Evolutionary conservation across 805 yeast genomes (phyloP), one percentile per base, ranked within the genome.

Genomic region (Saturnispora kantuleensis): DNA sequence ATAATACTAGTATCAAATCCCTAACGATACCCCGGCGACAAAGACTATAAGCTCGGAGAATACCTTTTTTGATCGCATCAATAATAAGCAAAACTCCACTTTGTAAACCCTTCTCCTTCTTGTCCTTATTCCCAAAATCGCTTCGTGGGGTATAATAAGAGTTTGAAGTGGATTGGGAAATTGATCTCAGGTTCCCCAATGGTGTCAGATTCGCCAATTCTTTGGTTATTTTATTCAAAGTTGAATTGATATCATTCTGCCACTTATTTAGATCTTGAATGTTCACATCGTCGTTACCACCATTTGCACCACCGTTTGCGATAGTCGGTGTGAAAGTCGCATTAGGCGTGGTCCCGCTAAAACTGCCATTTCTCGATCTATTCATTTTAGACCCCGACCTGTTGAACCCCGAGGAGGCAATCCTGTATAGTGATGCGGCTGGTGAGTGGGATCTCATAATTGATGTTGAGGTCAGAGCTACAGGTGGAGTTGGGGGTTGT

Each of bases 201-300:
- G 26, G 26, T 21, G 26, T 6, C 26, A 21, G 34, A 32, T 49
- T 54, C 6, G 58, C 50, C 13, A 64, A 48, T 41, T 75, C 79
- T 42, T 64, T 58, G 13, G 71, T 63, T 35, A 76, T 65, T 53
- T 68, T 67, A 47, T 63, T 66, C 43, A 76, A 60, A 7, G 76
- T 63, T 39, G 65, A 51, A 48, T 74, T 75, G 39, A 75, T 70
- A 45, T 74, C 79, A 30, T 65, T 67, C 54, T 74, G 79, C 81
- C 81, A 75, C 39, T 62, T 65, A 35, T 67, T 62, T 48, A 74
- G 69, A 35, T 73, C 79, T 5, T 54, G 13, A 39, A 48, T 47
- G 35, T 65, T 69, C 42, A 38, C 29, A 15, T 33, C 31, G 30
- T 35, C 13, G 42, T 32, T 36, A 33, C 13, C 38, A 29, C n/a